These are phyloP conservation scores for Termitomyces sp. DNA, from an alignment of 768 basidiomycete genomes.

Conservation along the genomic window DNA sequence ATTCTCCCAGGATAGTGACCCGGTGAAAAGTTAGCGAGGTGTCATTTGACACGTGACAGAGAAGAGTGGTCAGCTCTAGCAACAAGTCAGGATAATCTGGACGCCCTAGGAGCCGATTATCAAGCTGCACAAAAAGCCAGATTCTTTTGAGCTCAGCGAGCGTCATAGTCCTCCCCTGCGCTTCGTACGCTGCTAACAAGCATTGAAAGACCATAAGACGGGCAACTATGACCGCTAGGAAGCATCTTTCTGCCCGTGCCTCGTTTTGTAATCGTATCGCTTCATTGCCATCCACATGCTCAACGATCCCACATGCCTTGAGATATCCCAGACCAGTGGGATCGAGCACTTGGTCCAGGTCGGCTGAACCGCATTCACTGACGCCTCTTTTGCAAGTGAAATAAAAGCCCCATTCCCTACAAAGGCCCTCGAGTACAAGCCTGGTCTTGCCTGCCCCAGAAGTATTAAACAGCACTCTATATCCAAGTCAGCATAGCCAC, in stretches of 20 bases:
- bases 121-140: too few relatives aligned
- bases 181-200: not conserved
- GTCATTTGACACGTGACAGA: not conserved
- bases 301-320: not conserved
- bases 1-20: not conserved
- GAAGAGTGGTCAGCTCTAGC: not conserved
- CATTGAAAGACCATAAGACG: not conserved
- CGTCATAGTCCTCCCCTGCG: not conserved
- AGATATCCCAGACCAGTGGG: not conserved
- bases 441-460: not conserved
- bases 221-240: not conserved
- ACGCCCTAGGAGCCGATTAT: not conserved
- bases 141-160: not conserved
- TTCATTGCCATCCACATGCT: not conserved
- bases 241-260: not conserved
- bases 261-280: not conserved
- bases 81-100: not conserved
- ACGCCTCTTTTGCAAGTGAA: not conserved
- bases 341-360: not conserved
- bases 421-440: not conserved
- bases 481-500: not conserved
- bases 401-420: too few relatives aligned
- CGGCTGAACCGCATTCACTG: slow-evolving; percentile 1
- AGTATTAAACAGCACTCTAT: not conserved
- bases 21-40: too few relatives aligned